Conservation (phyloP, 2,329 filamentous ascomycete species). For the Ceratocystis variospora region DNA sequence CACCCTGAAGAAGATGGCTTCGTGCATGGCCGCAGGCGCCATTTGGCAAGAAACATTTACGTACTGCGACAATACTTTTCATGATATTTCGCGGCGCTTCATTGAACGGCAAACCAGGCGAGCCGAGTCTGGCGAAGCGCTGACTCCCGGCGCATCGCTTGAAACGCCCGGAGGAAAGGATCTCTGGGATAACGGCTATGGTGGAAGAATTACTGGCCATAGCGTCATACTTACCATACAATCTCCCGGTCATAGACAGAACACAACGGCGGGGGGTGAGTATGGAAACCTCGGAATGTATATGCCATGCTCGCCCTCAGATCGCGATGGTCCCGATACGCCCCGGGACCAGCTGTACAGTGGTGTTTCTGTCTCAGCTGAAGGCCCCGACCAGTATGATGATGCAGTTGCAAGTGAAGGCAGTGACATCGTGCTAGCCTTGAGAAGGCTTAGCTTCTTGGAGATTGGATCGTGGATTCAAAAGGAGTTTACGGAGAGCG, state of each 20-base stretch:
- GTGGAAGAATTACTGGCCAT: slow-evolving; percentile 31
- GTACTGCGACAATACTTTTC: slow-evolving; percentile 41
- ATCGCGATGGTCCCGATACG: slow-evolving; percentile 13
- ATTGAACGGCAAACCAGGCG: slow-evolving; percentile 24
- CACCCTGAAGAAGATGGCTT: slow-evolving; percentile 38
- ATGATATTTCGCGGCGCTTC: slow-evolving; percentile 29
- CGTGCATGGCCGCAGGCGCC: slow-evolving; percentile 41
- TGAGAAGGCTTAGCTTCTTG: slow-evolving; percentile 8
- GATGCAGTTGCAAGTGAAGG: not conserved
- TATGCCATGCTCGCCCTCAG: slow-evolving; percentile 10
- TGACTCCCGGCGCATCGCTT: slow-evolving; percentile 28
- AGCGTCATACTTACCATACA: slow-evolving; percentile 27
- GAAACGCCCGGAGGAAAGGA: slow-evolving; percentile 16
- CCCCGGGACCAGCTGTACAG: not conserved
- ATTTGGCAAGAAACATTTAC: slow-evolving; percentile 41
- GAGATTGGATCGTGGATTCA: slow-evolving; percentile 14
- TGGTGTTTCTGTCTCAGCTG: not conserved
- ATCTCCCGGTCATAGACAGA: slow-evolving; percentile 11
- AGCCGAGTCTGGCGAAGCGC: slow-evolving; percentile 20
- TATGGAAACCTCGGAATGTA: not conserved
- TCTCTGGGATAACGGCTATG: slow-evolving; percentile 21
- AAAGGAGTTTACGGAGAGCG: not conserved
- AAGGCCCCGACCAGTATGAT: slow-evolving; percentile 1
- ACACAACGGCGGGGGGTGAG: not conserved
- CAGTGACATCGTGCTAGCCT: not conserved